Percentiles rank a stretch among this genome's conserved stretches.
Evolutionary conservation across 2,329 filamentous ascomycete genomes (phyloP).

Genomic region (Fusarium sp.): DNA sequence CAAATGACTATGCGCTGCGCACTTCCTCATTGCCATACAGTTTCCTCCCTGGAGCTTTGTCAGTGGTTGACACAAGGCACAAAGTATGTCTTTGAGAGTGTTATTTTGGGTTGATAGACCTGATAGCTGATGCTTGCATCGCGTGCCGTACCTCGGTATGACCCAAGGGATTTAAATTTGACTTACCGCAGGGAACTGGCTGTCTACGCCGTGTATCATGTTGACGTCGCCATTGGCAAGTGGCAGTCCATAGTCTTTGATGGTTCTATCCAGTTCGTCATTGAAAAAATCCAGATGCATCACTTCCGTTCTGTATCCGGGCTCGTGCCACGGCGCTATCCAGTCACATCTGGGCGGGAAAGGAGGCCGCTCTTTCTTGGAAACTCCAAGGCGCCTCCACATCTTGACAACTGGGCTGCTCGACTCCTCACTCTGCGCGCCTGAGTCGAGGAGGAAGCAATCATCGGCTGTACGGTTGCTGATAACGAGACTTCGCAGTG

Average conservation of each 20-base stretch:
- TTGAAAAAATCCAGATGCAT: background rate
- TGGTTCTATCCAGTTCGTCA: background rate
- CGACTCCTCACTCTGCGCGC: background rate
- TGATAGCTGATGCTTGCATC: no score
- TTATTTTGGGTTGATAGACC: no score
- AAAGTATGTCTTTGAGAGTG: no score
- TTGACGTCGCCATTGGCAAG: background rate
- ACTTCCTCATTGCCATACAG: no score
- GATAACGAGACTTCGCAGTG: background rate
- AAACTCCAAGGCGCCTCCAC: accelerated
- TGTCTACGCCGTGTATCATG: background rate
- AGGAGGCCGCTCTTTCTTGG: background rate
- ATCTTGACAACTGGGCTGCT: background rate
- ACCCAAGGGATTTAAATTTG: no score
- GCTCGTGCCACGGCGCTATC: background rate
- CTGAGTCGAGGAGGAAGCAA: accelerated
- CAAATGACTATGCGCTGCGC: no score
- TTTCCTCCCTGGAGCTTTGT: no score
- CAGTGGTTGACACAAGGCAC: no score
- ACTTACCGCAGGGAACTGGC: no score
- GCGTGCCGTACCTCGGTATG: no score
- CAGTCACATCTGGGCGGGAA: background rate
- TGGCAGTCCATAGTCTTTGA: background rate
- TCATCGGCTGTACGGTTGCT: background rate
- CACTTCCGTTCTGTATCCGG: background rate